Conservation (phyloP, 805 yeast species). For the Monosporozyma solicola region DNA sequence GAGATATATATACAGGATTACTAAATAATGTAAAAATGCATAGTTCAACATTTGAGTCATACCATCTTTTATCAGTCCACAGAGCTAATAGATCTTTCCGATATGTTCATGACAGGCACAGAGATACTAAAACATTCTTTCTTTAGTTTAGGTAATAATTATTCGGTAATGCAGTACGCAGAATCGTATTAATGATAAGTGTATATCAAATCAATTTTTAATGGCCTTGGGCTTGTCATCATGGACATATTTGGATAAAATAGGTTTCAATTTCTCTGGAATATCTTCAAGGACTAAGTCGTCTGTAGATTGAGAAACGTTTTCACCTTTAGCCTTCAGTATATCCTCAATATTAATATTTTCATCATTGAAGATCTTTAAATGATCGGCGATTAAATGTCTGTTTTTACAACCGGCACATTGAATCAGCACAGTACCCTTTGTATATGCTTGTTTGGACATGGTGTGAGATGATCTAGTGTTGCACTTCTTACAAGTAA, state of each 20-base stretch:
- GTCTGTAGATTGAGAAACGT: slow-evolving; percentile 51
- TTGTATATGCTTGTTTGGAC: slow-evolving; percentile 82
- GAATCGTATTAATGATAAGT: no score
- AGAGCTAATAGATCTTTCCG: no score
- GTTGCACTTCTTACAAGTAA: slow-evolving; percentile 84
- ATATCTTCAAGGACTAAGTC: slow-evolving; percentile 48
- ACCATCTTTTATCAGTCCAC: no score
- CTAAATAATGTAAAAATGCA: no score
- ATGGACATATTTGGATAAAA: background rate
- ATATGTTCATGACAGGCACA: no score
- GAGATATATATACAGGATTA: no score
- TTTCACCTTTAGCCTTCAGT: slow-evolving; percentile 65
- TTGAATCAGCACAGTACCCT: slow-evolving; percentile 79
- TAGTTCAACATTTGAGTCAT: no score
- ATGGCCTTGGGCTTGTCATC: background rate
- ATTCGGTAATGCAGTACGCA: no score
- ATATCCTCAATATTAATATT: slow-evolving; percentile 70
- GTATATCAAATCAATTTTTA: background rate
- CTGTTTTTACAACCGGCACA: slow-evolving; percentile 88
- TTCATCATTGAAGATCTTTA: slow-evolving; percentile 74
- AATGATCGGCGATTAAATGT: slow-evolving; percentile 85
- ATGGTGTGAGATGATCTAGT: slow-evolving; percentile 82
- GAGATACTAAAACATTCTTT: no score
- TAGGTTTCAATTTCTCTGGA: slow-evolving; percentile 22
- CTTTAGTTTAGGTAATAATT: no score